Percentiles rank a stretch among this genome's conserved stretches.
These are phyloP conservation scores for Melanopsichium pennsylvanicum DNA, from an alignment of 1,284 basidiomycete species.

Conservation along the genomic window DNA sequence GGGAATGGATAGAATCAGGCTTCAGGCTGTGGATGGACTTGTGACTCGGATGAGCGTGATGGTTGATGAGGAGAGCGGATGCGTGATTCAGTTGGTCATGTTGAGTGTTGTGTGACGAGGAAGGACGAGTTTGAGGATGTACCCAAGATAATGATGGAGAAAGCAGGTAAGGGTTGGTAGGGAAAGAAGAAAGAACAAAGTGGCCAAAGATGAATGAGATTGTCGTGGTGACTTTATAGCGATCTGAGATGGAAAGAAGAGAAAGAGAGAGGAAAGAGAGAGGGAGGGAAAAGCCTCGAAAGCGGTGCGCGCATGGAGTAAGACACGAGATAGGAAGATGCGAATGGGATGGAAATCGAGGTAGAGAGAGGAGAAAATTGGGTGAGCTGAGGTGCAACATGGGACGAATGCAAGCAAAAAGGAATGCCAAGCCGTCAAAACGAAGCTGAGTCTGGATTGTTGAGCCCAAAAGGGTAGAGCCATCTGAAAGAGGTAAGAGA, in stretches of 20 bases:
- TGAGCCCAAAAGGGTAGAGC: background rate
- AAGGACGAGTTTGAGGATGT: background rate
- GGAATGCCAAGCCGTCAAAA: constrained; percentile 37
- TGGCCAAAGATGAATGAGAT: too few relatives aligned
- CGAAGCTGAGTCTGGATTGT: constrained; percentile 15
- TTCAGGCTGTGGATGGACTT: background rate
- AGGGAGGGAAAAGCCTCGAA: background rate
- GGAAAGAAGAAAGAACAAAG: too few relatives aligned
- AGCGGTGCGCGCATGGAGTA: too few relatives aligned
- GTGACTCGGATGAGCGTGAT: constrained; percentile 9
- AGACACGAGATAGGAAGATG: background rate
- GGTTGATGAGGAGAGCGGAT: background rate
- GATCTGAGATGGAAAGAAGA: background rate
- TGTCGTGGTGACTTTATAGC: constrained; percentile 19
- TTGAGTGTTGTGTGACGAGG: background rate
- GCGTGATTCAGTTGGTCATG: constrained; percentile 28
- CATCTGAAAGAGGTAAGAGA: too few relatives aligned
- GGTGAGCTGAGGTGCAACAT: background rate
- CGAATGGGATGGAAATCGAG: background rate
- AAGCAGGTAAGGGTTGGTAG: background rate
- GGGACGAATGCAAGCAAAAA: too few relatives aligned
- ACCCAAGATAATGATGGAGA: background rate
- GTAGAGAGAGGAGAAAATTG: background rate
- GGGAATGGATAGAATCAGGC: background rate
- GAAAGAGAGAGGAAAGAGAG: too few relatives aligned